Base-by-base conservation (phyloP, 1,284 basidiomycete species). In the Mycena citricolor region DNA sequence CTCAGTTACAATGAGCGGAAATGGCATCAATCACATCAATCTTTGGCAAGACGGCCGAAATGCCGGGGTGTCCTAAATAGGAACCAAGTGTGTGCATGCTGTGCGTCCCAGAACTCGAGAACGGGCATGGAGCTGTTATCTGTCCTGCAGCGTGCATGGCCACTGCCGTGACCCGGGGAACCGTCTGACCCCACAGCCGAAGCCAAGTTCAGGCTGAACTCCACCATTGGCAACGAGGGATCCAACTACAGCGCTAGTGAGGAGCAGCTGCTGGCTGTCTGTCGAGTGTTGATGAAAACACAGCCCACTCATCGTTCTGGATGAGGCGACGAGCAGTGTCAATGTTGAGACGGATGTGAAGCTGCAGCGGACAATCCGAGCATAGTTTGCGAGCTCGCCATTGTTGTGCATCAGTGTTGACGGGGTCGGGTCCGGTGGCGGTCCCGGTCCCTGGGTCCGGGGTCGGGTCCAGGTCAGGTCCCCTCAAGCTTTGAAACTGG, bases 261-360 rank as follows among this genome's bases (percentile, higher is more conserved):
- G 64, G 78, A 85, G 51, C 88, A 91, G 56, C 69, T 91, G 12
- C 67, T 91, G 7, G 84, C 86, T 13, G 67, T 90, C 2, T 83
- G 81, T 51, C 69, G 86, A 34, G 86, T 85, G 0, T 65, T 90
- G 20, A 74, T 88, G 24, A 86, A 86, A 65, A 73, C n/a, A 77
- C 41, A 84, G 81, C 55, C 74, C 73, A 12, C 74, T 90, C 42
- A 81, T 90, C 35, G 71, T 90, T 17, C 71, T 89, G 55, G 83
- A 84, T 54, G 85, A 90, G 61, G 87, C 88, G 0, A 91, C 89
- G 1, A 87, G 86, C n/a, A 87, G 76, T 36, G 86, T 92, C 14
- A 90, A 94, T 54, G 79, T 86, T 19, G 87, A 89, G 57, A 90
- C 85, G 21, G 88, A 91, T 60, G 75, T 83, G 2, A 84, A 83